Base-by-base conservation (phyloP, 257 asterid species). In the Ilex aquifolium region DNA sequence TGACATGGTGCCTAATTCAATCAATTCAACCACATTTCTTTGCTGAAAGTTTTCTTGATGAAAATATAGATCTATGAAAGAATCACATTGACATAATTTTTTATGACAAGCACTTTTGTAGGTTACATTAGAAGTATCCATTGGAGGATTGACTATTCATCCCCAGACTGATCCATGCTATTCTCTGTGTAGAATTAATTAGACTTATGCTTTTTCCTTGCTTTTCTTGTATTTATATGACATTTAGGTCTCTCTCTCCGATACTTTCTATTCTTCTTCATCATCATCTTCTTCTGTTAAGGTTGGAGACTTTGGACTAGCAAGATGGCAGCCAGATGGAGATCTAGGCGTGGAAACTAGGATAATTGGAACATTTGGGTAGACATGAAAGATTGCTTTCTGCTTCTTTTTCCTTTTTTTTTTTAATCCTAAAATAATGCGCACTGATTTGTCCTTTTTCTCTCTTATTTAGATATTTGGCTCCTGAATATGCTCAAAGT, bases 251-350 rank as follows among this genome's bases (percentile, higher is more conserved):
- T 59, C 59, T 39, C 36, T 49, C 59, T 16, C 52, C 12, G 16
- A 30, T 5, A 39, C 31, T 3, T 9, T 66, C 50, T 54, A 36
- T 46, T 14, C 12, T 39, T 30, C 32, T 44, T 59, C 44, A 44
- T 65, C 27, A 21, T 21, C 27, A 32, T 30, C 17, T 27, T 29
- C 48, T 39, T 60, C 40, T 50, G 52, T 50, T 56, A 56, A 91
- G 98, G 98, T 91, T 49, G 96, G 96, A 56, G 96, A 88, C 71
- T 88, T 88, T 63, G 98, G 98, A 31, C 74, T 91, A 32, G 95
- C 98, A 44, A 73, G 94, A 67, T 74, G 91, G 80, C 93, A 85
- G 61, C 79, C 77, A 15, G 81, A 70, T 62, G 95, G 95, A 63
- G 86, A 83, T 42, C 64, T 79, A 32, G 74, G 75, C 30, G 79